These are phyloP conservation scores for Phytophthora megakarya DNA, from an alignment of 352 stramenopile species.

Conservation along the genomic window DNA sequence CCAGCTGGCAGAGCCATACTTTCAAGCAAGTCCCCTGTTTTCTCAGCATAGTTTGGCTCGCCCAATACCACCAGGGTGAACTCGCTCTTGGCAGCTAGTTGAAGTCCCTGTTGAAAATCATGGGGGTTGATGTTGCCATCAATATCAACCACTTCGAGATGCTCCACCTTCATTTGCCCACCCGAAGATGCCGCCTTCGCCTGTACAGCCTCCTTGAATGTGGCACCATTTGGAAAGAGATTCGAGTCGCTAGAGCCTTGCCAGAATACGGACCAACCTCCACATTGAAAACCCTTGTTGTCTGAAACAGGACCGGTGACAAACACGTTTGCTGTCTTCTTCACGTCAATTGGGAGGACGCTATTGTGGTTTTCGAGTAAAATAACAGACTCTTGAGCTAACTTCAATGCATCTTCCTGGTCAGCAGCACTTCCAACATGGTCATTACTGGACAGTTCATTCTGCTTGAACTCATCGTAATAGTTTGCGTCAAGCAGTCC, in stretches of 20 bases:
- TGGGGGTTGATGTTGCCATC: constrained; percentile 43
- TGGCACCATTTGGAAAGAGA: constrained; percentile 66
- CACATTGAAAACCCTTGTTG: constrained; percentile 75
- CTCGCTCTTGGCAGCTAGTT: constrained; percentile 55
- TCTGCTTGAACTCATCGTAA: constrained; percentile 16
- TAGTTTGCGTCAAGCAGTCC: constrained; percentile 40
- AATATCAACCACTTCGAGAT: constrained; percentile 57
- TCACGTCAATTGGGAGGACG: constrained; percentile 43
- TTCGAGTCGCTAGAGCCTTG: constrained; percentile 62
- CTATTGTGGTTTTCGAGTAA: constrained; percentile 73
- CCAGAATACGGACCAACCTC: constrained; percentile 78
- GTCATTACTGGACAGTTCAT: constrained; percentile 2
- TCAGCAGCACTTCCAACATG: constrained; percentile 58
- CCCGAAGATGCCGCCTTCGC: constrained; percentile 9
- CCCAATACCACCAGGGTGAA: constrained; percentile 80
- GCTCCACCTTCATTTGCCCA: constrained; percentile 23
- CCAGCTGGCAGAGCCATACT: constrained; percentile 58
- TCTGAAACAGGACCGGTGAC: constrained; percentile 64
- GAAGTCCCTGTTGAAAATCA: constrained; percentile 46
- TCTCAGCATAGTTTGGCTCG: constrained; percentile 84
- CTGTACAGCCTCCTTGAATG: constrained; percentile 56
- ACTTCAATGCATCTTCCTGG: constrained; percentile 53
- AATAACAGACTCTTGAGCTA: constrained; percentile 81
- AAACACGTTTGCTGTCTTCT: constrained; percentile 43
- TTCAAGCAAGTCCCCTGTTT: constrained; percentile 71